phyloP scores from a whole-genome alignment of 768 basidiomycete species.

The Russula olivacea region DNA sequence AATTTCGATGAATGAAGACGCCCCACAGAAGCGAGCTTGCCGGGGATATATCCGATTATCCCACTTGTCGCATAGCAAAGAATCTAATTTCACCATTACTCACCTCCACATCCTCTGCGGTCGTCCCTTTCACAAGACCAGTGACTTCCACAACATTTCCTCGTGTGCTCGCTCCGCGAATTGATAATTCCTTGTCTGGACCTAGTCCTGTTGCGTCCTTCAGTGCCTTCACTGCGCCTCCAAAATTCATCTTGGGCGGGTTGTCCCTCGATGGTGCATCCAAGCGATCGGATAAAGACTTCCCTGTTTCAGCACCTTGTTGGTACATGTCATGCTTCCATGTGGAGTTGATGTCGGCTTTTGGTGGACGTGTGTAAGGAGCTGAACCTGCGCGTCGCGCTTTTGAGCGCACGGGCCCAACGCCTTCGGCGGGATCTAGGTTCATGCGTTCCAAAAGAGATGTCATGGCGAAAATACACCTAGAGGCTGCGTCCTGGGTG shows the following conservation, averaged over 20 bases:
- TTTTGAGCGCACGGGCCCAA: constrained; percentile 24
- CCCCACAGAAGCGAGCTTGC: not conserved
- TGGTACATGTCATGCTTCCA: constrained; percentile 26
- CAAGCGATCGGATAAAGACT: constrained; percentile 23
- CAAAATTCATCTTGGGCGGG: constrained; percentile 26
- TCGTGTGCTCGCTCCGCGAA: constrained; percentile 25
- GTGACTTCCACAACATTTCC: constrained; percentile 26
- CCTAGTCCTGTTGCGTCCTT: constrained; percentile 21
- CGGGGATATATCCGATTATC: not conserved
- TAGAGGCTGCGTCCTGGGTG: not conserved
- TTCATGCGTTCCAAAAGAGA: constrained; percentile 27
- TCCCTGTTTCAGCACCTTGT: constrained; percentile 8
- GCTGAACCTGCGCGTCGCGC: constrained; percentile 17
- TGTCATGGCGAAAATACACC: constrained; percentile 11
- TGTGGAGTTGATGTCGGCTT: constrained; percentile 23
- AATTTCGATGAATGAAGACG: not conserved
- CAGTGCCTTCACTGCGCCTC: constrained; percentile 21
- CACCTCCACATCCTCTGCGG: constrained; percentile 26
- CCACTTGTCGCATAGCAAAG: not conserved
- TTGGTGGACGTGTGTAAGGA: constrained; percentile 24
- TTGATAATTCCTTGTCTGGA: constrained; percentile 18
- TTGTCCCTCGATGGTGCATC: constrained; percentile 2
- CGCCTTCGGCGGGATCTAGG: constrained; percentile 9
- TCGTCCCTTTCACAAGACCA: constrained; percentile 26
- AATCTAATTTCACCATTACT: not conserved